A percentile compares a stretch with the other conserved stretches of the same genome.
Evolutionary conservation across 2,329 filamentous ascomycete genomes (phyloP).

Genomic region (Talaromyces sp.): DNA sequence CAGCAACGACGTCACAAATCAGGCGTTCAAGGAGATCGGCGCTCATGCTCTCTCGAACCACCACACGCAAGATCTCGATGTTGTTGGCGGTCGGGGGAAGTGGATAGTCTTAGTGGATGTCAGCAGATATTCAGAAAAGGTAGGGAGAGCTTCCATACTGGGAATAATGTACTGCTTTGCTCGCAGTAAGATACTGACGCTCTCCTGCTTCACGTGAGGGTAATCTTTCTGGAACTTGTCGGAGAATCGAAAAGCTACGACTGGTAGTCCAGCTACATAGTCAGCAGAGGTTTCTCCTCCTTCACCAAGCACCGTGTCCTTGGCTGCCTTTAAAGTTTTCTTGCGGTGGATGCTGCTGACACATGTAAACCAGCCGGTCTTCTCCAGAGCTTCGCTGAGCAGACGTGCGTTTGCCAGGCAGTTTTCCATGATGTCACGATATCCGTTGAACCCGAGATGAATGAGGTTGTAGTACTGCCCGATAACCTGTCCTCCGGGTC

Average conservation of each 20-base stretch:
- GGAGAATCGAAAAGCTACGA: slow-evolving; percentile 62
- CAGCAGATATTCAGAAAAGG: background rate
- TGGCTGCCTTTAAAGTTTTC: slow-evolving; percentile 44
- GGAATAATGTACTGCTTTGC: slow-evolving; percentile 67
- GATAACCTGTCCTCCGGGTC: slow-evolving; percentile 64
- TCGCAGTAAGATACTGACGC: slow-evolving; percentile 57
- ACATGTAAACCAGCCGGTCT: slow-evolving; percentile 61
- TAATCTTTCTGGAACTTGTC: slow-evolving; percentile 58
- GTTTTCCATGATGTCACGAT: slow-evolving; percentile 59
- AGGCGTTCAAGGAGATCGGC: slow-evolving; percentile 62
- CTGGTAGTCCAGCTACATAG: slow-evolving; percentile 62
- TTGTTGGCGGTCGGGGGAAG: slow-evolving; percentile 58
- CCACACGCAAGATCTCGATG: slow-evolving; percentile 62
- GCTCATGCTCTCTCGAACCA: slow-evolving; percentile 63
- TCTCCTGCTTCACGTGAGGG: slow-evolving; percentile 60
- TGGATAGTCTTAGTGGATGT: slow-evolving; percentile 50
- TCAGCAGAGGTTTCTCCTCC: slow-evolving; percentile 50
- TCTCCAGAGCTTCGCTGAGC: slow-evolving; percentile 58
- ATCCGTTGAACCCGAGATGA: slow-evolving; percentile 63
- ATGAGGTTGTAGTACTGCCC: slow-evolving; percentile 70
- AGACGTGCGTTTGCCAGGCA: slow-evolving; percentile 60
- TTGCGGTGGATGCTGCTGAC: slow-evolving; percentile 62
- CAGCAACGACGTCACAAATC: slow-evolving; percentile 55
- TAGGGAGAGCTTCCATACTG: slow-evolving; percentile 38
- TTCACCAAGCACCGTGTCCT: slow-evolving; percentile 35